A percentile compares a stretch with the other conserved stretches of the same genome.
Conservation (phyloP, 2,329 filamentous ascomycete species). For the Fusarium nematophilum region DNA sequence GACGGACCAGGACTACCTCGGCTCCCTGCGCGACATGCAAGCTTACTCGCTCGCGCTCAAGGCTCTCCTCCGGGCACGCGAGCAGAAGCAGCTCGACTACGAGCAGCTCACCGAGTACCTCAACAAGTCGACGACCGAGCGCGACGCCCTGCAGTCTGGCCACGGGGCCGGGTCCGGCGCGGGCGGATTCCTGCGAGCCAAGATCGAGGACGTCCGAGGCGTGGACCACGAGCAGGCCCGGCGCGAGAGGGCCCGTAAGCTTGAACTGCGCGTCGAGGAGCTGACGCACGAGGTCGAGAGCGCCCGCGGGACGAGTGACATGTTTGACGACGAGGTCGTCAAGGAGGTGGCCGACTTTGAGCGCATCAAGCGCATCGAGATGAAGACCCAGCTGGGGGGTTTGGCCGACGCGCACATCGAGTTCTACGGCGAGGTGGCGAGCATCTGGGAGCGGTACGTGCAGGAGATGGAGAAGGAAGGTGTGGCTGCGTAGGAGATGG, state of each 20-base stretch:
- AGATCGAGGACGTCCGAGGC: slow-evolving; percentile 95
- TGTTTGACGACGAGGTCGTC: slow-evolving; percentile 96
- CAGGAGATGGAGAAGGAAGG: slow-evolving; percentile 83
- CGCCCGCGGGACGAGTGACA: slow-evolving; percentile 86
- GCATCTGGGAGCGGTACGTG: slow-evolving; percentile 92
- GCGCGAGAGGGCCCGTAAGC: slow-evolving; percentile 85
- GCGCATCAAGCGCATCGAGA: slow-evolving; percentile 93
- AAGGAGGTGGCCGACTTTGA: slow-evolving; percentile 95
- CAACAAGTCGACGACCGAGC: slow-evolving; percentile 87
- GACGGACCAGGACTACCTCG: slow-evolving; percentile 95
- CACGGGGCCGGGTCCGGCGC: slow-evolving; percentile 74
- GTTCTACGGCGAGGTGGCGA: slow-evolving; percentile 84
- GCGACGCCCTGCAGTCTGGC: slow-evolving; percentile 78
- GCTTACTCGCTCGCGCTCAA: slow-evolving; percentile 91
- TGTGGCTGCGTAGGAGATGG: slow-evolving; percentile 19
- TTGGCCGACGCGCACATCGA: slow-evolving; percentile 86
- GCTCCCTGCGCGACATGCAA: slow-evolving; percentile 93
- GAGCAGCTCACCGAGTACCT: slow-evolving; percentile 97
- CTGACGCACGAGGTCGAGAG: slow-evolving; percentile 89
- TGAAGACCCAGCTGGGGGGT: slow-evolving; percentile 85
- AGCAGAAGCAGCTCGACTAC: slow-evolving; percentile 98
- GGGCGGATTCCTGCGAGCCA: slow-evolving; percentile 87
- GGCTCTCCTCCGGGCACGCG: slow-evolving; percentile 87
- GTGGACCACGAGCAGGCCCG: slow-evolving; percentile 95
- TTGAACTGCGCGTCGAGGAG: slow-evolving; percentile 93